Evolutionary conservation across 768 basidiomycete species (phyloP).

Genomic region (Artomyces pyxidatus): DNA sequence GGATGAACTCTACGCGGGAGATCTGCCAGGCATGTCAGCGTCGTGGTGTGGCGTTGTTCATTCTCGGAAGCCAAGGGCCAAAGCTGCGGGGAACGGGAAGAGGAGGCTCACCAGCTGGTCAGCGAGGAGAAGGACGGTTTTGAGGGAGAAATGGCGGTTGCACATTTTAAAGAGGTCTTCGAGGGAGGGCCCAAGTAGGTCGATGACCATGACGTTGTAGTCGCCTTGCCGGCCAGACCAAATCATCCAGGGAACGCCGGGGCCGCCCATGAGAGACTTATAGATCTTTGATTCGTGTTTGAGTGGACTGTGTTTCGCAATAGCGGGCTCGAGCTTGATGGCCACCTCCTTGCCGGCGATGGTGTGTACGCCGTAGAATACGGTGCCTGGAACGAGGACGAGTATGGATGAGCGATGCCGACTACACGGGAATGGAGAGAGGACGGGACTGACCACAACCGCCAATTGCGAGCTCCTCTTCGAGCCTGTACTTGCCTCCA

Average conservation of each 20-base stretch:
- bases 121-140: slow-evolving; percentile 88
- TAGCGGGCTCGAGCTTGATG: slow-evolving; percentile 72
- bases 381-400: slow-evolving; percentile 43
- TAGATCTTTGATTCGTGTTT: slow-evolving; percentile 89
- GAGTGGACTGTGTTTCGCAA: slow-evolving; percentile 52
- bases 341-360: slow-evolving; percentile 79
- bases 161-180: slow-evolving; percentile 86
- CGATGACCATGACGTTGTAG: slow-evolving; percentile 97
- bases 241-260: slow-evolving; percentile 87
- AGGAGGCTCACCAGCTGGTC: slow-evolving; percentile 70
- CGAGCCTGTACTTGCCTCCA: slow-evolving; percentile 70
- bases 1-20: slow-evolving; percentile 94
- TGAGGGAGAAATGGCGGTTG: slow-evolving; percentile 88
- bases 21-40: slow-evolving; percentile 42
- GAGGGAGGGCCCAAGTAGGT: slow-evolving; percentile 85
- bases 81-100: background rate
- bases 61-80: slow-evolving; percentile 1
- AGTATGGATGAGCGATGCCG: background rate
- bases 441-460: slow-evolving; percentile 52
- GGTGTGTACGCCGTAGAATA: slow-evolving; percentile 72
- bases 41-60: background rate
- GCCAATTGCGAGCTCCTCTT: slow-evolving; percentile 74
- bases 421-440: background rate
- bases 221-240: slow-evolving; percentile 88
- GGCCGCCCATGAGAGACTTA: slow-evolving; percentile 83